Conservation (phyloP, 2,329 filamentous ascomycete genomes). For the Nigrospora sphaerica region DNA sequence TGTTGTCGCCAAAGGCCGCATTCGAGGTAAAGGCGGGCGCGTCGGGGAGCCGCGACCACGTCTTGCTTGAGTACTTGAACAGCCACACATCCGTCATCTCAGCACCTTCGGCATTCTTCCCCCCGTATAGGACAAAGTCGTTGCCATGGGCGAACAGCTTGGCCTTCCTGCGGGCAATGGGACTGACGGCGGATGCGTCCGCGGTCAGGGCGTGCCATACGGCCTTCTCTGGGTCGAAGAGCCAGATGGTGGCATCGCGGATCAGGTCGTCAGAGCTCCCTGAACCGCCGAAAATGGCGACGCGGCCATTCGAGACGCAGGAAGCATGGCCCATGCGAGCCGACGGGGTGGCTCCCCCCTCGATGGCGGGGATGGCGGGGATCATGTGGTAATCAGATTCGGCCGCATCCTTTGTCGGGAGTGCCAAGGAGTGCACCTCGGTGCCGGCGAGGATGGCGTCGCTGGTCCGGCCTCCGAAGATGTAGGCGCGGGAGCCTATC, state of each 20-base stretch:
- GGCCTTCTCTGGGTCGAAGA: conserved; percentile 27
- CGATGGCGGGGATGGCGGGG: conserved; percentile 19
- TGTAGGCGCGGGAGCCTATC: conserved; percentile 45
- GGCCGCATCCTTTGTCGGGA: conserved; percentile 34
- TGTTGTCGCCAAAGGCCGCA: conserved; percentile 34
- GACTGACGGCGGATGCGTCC: conserved; percentile 1
- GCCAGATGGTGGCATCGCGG: conserved; percentile 27
- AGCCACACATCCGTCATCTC: conserved; percentile 38
- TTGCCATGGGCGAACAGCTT: conserved; percentile 29
- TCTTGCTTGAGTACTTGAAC: conserved; percentile 38
- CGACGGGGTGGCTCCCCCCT: conserved; percentile 20
- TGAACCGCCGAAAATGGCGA: conserved; percentile 29
- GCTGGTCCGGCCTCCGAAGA: conserved; percentile 42
- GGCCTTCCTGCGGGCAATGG: conserved; percentile 23
- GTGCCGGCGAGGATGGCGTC: conserved; percentile 35
- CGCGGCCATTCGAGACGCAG: conserved; percentile 20
- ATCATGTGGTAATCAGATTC: conserved; percentile 24
- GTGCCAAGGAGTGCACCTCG: conserved; percentile 42
- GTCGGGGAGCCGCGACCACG: conserved; percentile 42
- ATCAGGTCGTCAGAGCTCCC: conserved; percentile 19
- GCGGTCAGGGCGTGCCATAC: conserved; percentile 25
- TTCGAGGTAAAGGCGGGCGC: conserved; percentile 29
- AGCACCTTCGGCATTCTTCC: conserved; percentile 19
- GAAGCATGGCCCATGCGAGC: conserved; percentile 28
- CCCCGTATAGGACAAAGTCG: conserved; percentile 44